A percentile compares a stretch with the other conserved stretches of the same genome.
These are phyloP conservation scores for Quercus bicolor DNA, from an alignment of 306 rosid genomes.

Conservation along the genomic window DNA sequence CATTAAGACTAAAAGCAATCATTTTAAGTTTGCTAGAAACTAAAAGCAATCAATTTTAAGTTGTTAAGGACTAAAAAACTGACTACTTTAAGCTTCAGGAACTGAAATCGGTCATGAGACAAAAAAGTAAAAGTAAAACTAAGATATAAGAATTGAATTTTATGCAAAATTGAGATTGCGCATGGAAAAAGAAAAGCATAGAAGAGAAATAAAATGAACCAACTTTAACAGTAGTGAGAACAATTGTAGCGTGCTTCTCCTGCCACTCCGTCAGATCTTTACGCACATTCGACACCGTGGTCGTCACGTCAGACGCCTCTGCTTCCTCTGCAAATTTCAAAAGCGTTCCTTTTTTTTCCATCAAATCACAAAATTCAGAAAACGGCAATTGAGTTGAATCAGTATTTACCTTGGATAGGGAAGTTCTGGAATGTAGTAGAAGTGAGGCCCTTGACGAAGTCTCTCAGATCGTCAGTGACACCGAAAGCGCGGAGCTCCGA, in stretches of 20 bases:
- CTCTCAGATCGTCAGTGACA: slow-evolving; percentile 76
- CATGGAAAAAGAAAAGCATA: neutral
- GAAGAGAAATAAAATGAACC: neutral
- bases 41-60: no score
- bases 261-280: slow-evolving; percentile 97
- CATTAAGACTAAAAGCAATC: no score
- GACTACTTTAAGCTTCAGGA: no score
- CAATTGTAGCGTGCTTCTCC: slow-evolving; percentile 90
- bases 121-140: no score
- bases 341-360: neutral
- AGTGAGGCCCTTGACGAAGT: slow-evolving; percentile 86
- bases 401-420: slow-evolving; percentile 58
- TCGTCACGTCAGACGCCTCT: slow-evolving; percentile 56
- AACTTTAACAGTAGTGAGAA: slow-evolving; percentile 87
- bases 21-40: no score
- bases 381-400: neutral
- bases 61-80: no score
- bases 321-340: slow-evolving; percentile 56
- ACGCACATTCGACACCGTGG: slow-evolving; percentile 64
- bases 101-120: no score
- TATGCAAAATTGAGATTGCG: no score
- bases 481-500: slow-evolving; percentile 59
- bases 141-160: no score
- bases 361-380: neutral
- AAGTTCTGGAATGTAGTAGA: slow-evolving; percentile 79